Evolutionary conservation across 768 basidiomycete species (phyloP).

Genomic region (Naganishia onofrii): DNA sequence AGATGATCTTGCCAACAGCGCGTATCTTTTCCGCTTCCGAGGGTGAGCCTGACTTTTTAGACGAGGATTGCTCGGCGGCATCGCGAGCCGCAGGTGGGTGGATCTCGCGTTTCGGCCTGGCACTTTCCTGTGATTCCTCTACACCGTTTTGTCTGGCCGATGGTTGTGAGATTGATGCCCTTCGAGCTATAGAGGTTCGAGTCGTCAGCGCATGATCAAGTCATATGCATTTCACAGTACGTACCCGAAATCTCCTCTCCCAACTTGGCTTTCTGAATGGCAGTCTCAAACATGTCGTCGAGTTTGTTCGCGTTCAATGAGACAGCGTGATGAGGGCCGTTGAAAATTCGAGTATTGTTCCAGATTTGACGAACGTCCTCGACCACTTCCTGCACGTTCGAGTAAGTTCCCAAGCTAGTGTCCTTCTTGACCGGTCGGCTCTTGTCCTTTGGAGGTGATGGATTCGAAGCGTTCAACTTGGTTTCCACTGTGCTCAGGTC

Average conservation of each 20-base stretch:
- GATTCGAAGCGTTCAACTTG: slow-evolving; percentile 77
- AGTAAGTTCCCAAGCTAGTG: slow-evolving; percentile 57
- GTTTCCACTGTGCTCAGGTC: slow-evolving; percentile 88
- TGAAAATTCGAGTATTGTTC: slow-evolving; percentile 83
- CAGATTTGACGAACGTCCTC: slow-evolving; percentile 83
- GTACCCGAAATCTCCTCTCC: slow-evolving; percentile 61
- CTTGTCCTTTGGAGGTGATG: slow-evolving; percentile 55
- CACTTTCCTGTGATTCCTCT: slow-evolving; percentile 32
- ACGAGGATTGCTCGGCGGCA: slow-evolving; percentile 64
- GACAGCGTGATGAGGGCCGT: slow-evolving; percentile 83
- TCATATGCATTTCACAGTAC: background rate
- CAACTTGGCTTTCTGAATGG: slow-evolving; percentile 76
- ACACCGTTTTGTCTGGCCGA: slow-evolving; percentile 69
- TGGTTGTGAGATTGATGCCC: slow-evolving; percentile 69
- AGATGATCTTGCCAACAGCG: slow-evolving; percentile 66
- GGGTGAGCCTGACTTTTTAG: slow-evolving; percentile 56
- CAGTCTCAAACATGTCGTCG: slow-evolving; percentile 81
- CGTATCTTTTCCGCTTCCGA: slow-evolving; percentile 69
- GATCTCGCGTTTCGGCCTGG: slow-evolving; percentile 94
- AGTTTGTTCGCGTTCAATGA: slow-evolving; percentile 75
- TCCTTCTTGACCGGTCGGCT: slow-evolving; percentile 39
- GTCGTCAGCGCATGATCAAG: background rate
- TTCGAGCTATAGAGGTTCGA: slow-evolving; percentile 55
- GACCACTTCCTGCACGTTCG: slow-evolving; percentile 73
- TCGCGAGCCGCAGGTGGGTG: slow-evolving; percentile 94